These are phyloP conservation scores for Aspergillus haitiensis DNA, from an alignment of 495 filamentous ascomycete species.

Conservation along the genomic window DNA sequence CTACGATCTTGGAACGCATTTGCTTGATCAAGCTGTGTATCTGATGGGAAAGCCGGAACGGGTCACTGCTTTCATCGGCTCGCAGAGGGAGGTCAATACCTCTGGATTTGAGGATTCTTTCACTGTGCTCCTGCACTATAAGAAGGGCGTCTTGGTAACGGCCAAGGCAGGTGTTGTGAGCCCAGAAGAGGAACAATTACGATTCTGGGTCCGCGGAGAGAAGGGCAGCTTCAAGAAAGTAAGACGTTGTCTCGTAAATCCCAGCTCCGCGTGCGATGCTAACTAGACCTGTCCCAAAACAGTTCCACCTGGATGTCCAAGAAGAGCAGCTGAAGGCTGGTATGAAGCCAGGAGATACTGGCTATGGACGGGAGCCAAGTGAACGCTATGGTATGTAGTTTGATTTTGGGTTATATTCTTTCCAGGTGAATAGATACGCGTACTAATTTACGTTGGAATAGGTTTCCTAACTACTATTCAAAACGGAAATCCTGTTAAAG, in stretches of 20 bases:
- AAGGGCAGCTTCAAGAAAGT: slow-evolving; percentile 80
- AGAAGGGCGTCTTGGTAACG: slow-evolving; percentile 56
- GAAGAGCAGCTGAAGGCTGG: slow-evolving; percentile 78
- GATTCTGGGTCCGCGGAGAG: slow-evolving; percentile 79
- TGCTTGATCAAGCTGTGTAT: slow-evolving; percentile 76
- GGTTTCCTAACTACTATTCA: slow-evolving; percentile 48
- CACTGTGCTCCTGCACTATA: slow-evolving; percentile 69
- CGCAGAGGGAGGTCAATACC: slow-evolving; percentile 59
- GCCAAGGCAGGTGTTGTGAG: slow-evolving; percentile 71
- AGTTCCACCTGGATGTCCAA: slow-evolving; percentile 73
- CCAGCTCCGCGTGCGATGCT: no score
- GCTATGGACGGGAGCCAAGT: slow-evolving; percentile 66
- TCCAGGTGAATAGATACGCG: neutral
- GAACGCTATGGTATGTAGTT: slow-evolving; percentile 46
- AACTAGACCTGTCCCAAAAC: slow-evolving; percentile 2
- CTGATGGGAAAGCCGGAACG: slow-evolving; percentile 74
- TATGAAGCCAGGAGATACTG: slow-evolving; percentile 59
- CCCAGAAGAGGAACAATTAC: slow-evolving; percentile 66
- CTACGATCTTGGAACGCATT: slow-evolving; percentile 82
- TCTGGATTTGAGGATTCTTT: slow-evolving; percentile 66
- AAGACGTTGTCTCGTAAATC: slow-evolving; percentile 2
- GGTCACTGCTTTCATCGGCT: slow-evolving; percentile 67
- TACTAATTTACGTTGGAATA: slow-evolving; percentile 16
- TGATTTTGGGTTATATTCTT: neutral
- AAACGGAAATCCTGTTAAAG: slow-evolving; percentile 40